Base-by-base conservation (phyloP, 176 grass and related monocot genomes). In the Aechmea fasciata region DNA sequence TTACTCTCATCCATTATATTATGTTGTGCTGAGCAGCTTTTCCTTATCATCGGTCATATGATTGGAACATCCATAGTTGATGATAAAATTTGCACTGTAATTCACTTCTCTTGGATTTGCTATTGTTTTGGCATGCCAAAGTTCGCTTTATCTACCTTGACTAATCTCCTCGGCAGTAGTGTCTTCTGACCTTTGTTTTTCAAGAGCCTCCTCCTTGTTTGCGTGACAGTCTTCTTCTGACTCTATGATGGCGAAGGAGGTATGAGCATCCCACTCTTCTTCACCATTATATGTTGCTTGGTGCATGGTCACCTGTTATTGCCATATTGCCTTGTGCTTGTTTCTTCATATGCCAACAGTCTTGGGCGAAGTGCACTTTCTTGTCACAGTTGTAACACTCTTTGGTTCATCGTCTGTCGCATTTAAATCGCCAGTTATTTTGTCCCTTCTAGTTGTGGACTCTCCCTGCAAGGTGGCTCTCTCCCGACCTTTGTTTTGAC, bases 371-470 rank as follows among this genome's bases (percentile, higher is more conserved):
- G 23, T 49, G 22, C 3, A 2, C 54, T 19, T 18, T 68, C 63
- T 73, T 68, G n/a, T 25, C 50, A 24, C n/a, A 80, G 8, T 80
- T 80, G 15, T 73, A 80, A 13, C 69, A 73, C 3, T 24, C 2
- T 17, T 2, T 1, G 25, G 1, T 26, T 26, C 25, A 1, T 26
- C 25, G 1, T 26, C 1, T 2, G 25, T 26, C 25, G 25, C 11
- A 50, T 22, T 26, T n/a, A 6, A n/a, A 11, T 10, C 26, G 13
- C 33, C 65, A 11, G 1, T 50, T 1, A 1, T 59, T 63, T 52
- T 20, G 3, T 3, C 3, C 41, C 3, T 23, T 19, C 47, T n/a
- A 10, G 25, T 26, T 26, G 25, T 28, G 20, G 64, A 53, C 10
- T 53, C 11, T 47, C 71, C 65, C 0, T 81, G 1, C 13, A 75